These are phyloP conservation scores for Trichoderma sp. DNA, from an alignment of 2,329 filamentous ascomycete species.

Conservation along the genomic window DNA sequence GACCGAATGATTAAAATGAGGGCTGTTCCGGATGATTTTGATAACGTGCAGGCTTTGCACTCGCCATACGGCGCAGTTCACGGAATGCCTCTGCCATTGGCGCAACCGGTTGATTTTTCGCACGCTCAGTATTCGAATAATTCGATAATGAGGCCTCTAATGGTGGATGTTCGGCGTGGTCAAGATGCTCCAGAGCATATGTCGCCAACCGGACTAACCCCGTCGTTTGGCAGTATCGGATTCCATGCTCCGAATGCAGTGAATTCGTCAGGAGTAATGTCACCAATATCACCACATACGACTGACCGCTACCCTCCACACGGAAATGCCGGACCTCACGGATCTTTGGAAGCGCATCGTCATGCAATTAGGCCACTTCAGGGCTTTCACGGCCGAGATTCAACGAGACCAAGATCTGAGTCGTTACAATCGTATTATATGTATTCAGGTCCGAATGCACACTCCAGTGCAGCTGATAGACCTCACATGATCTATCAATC, in stretches of 20 bases:
- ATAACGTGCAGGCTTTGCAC: conserved; percentile 70
- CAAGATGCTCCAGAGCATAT: conserved; percentile 67
- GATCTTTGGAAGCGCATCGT: conserved; percentile 52
- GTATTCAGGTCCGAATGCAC: conserved; percentile 52
- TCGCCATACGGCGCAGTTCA: conserved; percentile 68
- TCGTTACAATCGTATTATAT: conserved; percentile 61
- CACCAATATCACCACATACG: conserved; percentile 59
- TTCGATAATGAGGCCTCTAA: conserved; percentile 68
- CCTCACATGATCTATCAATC: conserved; percentile 56
- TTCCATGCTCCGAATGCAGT: conserved; percentile 61
- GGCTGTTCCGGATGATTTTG: conserved; percentile 71
- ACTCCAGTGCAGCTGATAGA: conserved; percentile 52
- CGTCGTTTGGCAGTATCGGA: conserved; percentile 68
- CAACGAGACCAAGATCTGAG: conserved; percentile 60
- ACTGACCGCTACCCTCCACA: conserved; percentile 61
- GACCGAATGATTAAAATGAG: conserved; percentile 74
- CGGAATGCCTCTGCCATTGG: conserved; percentile 52
- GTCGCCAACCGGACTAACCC: conserved; percentile 68
- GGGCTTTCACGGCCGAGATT: conserved; percentile 62
- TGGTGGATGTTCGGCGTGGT: conserved; percentile 67
- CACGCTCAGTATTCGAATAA: conserved; percentile 55
- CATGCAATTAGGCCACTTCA: conserved; percentile 57
- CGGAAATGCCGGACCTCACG: conserved; percentile 51
- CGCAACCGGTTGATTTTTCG: conserved; percentile 54
- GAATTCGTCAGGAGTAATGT: conserved; percentile 58